Conservation (phyloP, 495 filamentous ascomycete species). For the Antarctomyces pellizariae region DNA sequence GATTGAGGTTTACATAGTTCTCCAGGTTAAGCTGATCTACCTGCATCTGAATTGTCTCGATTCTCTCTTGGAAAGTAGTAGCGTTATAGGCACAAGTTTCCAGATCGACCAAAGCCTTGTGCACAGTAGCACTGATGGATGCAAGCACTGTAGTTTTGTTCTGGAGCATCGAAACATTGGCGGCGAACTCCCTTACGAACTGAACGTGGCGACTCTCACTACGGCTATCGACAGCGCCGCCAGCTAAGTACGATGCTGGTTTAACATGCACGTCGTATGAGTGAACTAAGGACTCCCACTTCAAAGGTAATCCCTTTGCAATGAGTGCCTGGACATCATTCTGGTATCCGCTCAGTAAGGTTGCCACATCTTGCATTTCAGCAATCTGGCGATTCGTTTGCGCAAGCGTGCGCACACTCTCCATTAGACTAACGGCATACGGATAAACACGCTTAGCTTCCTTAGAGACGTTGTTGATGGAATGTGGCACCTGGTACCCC, state of each 20-base stretch:
- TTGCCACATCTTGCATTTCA: conserved; percentile 63
- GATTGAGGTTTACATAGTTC: conserved; percentile 72
- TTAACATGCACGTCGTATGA: conserved; percentile 83
- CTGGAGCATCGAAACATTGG: conserved; percentile 64
- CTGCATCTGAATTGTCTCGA: conserved; percentile 64
- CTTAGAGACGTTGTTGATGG: conserved; percentile 84
- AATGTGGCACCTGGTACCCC: conserved; percentile 76
- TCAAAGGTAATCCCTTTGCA: conserved; percentile 61
- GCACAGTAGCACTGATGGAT: conserved; percentile 58
- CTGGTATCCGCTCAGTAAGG: conserved; percentile 71
- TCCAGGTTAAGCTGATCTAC: conserved; percentile 93
- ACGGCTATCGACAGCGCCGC: conserved; percentile 35
- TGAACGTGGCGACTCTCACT: conserved; percentile 84
- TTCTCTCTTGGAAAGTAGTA: conserved; percentile 47
- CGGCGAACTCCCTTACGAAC: conserved; percentile 82
- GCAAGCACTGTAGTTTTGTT: conserved; percentile 56
- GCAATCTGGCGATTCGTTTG: conserved; percentile 67
- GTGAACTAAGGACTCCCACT: conserved; percentile 95
- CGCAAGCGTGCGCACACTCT: conserved; percentile 71
- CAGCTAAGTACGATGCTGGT: conserved; percentile 28
- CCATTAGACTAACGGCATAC: conserved; percentile 93
- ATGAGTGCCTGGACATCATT: conserved; percentile 68
- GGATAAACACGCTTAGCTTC: conserved; percentile 94
- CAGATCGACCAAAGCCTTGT: conserved; percentile 63
- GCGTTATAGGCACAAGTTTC: conserved; percentile 63